Evolutionary conservation across 2,329 filamentous ascomycete genomes (phyloP).

Genomic region (Truncatella angustata): DNA sequence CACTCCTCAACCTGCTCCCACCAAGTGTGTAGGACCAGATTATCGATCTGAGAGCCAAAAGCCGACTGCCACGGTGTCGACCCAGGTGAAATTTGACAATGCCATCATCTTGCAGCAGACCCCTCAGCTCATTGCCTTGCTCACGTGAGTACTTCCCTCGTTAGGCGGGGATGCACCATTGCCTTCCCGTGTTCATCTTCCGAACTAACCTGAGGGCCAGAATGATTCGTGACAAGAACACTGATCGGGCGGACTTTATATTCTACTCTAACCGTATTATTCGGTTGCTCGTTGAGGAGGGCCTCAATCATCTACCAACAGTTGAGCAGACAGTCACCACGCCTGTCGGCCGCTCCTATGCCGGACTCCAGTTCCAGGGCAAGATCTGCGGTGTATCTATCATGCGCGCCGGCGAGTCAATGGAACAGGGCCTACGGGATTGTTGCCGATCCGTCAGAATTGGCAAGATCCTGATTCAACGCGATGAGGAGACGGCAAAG

Average conservation of each 20-base stretch:
- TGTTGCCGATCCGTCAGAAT: constrained; percentile 98
- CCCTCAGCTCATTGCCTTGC: constrained; percentile 91
- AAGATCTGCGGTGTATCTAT: constrained; percentile 99
- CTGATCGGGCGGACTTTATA: constrained; percentile 92
- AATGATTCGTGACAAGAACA: constrained; percentile 92
- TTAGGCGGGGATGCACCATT: too few species aligned
- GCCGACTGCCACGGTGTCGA: constrained; percentile 86
- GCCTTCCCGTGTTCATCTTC: too few species aligned
- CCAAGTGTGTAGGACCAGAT: constrained; percentile 73
- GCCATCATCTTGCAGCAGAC: constrained; percentile 90
- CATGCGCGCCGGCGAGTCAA: constrained; percentile 96
- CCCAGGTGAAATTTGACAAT: constrained; percentile 76
- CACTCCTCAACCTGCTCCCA: constrained; percentile 37
- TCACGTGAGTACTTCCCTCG: constrained; percentile 71
- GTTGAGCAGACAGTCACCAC: constrained; percentile 87
- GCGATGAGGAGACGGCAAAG: constrained; percentile 90
- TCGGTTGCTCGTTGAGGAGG: constrained; percentile 92
- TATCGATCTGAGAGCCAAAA: constrained; percentile 77
- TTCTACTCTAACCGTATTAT: constrained; percentile 99
- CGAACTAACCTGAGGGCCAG: constrained; percentile 44
- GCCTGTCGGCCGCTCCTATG: constrained; percentile 83
- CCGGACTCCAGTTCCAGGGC: constrained; percentile 91
- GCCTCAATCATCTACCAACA: constrained; percentile 92
- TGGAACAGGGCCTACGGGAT: constrained; percentile 95
- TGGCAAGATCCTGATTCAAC: constrained; percentile 96